Evolutionary conservation across 2,329 filamentous ascomycete genomes (phyloP).

Genomic region (Trichoderma gracile): DNA sequence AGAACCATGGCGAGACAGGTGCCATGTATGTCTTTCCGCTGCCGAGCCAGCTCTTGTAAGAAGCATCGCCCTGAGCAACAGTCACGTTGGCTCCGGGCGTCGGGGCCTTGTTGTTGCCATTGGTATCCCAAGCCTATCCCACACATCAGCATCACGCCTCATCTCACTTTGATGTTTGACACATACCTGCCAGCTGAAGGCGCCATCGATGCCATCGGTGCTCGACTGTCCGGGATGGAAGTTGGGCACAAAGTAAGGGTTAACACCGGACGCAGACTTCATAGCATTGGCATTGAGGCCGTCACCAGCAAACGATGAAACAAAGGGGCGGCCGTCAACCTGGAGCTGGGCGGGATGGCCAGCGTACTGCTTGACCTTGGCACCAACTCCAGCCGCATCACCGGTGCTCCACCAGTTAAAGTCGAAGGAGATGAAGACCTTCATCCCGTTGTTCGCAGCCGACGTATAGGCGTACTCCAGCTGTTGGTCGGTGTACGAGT

Average conservation of each 20-base stretch:
- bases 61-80: slow-evolving; percentile 43
- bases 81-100: slow-evolving; percentile 41
- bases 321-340: slow-evolving; percentile 52
- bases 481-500: slow-evolving; percentile 48
- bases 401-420: slow-evolving; percentile 50
- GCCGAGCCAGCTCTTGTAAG: slow-evolving; percentile 40
- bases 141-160: no score
- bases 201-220: slow-evolving; percentile 44
- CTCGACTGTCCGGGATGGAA: slow-evolving; percentile 45
- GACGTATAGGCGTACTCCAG: slow-evolving; percentile 52
- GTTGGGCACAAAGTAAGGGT: slow-evolving; percentile 53
- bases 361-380: slow-evolving; percentile 49
- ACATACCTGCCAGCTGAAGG: slow-evolving; percentile 40
- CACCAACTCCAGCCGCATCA: slow-evolving; percentile 44
- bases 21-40: slow-evolving; percentile 51
- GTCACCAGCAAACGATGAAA: slow-evolving; percentile 55
- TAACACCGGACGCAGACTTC: slow-evolving; percentile 43
- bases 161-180: no score
- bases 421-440: slow-evolving; percentile 59
- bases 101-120: slow-evolving; percentile 52
- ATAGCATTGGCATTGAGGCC: slow-evolving; percentile 47
- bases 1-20: slow-evolving; percentile 49
- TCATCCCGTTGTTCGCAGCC: slow-evolving; percentile 49
- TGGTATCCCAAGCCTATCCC: slow-evolving; percentile 48
- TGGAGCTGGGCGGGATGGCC: slow-evolving; percentile 48